Evolutionary conservation across 2,329 filamentous ascomycete species (phyloP), one percentile per base, ranked within the genome.

Genomic region (Hypoxylon sp.): DNA sequence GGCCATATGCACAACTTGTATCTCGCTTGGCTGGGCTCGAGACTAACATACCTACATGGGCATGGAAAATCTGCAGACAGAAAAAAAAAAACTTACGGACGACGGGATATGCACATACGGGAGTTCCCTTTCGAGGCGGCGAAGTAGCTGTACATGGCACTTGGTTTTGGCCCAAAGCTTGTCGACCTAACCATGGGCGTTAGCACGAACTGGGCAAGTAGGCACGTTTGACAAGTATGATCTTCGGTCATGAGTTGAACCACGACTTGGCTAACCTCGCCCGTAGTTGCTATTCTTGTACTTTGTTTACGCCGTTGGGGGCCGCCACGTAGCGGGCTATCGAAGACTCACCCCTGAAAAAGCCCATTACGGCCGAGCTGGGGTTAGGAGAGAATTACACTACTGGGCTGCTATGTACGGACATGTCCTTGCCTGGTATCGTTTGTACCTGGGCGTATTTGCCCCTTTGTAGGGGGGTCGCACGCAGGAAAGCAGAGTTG

Each of bases 181-280:
- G 39, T 44, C 39, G 39, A 44, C 39, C 39, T 44, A 44, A 44
- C 39, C 17, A 21, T 11, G 39, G 39, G 39, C 39, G 39, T 44
- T 44, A 44, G 39, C 10, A 44, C 39, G 39, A 44, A 44, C 39
- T 21, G 17, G 39, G 17, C 39, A 44, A 44, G 39, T 44, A 44
- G 39, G 39, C 39, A 44, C 17, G 39, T 21, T 21, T 21, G 39
- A 44, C 39, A 44, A 21, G 39, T 21, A 44, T 44, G 39, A 44
- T 44, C 39, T 44, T 44, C 39, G 39, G 39, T 44, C 39, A 44
- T 44, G 39, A 44, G 39, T 44, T 44, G 39, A 44, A 44, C 39
- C 39, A 44, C 39, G 39, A 44, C 39, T 44, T 21, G 17, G 39
- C 39, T 44, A 44, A 44, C 17, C 10, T 19, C 19, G 17, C 17